A percentile compares a stretch with the other conserved stretches of the same genome.
Evolutionary conservation across 352 stramenopile species (phyloP).

Genomic region (Pythium aquatile): DNA sequence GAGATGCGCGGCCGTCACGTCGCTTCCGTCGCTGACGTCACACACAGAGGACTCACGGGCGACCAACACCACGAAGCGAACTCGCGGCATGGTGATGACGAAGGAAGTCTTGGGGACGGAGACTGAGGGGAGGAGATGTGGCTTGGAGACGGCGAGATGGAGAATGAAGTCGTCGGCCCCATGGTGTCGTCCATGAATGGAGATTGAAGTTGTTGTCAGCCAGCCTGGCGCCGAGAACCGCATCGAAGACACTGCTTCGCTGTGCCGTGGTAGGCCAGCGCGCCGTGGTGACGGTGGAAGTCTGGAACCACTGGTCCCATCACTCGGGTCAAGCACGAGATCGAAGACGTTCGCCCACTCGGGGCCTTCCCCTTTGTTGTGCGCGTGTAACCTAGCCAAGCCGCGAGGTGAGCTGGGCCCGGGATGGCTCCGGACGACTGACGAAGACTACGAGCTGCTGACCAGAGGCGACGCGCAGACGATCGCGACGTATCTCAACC

Average conservation of each 20-base stretch:
- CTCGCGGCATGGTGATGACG: no score
- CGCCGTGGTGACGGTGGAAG: background rate
- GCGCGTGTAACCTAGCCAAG: background rate
- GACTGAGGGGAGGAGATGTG: no score
- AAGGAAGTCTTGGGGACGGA: no score
- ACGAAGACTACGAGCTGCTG: background rate
- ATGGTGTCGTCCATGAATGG: no score
- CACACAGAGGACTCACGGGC: no score
- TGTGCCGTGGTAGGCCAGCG: background rate
- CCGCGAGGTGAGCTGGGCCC: no score
- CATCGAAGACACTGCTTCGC: background rate
- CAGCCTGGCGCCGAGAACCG: background rate
- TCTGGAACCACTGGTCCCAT: background rate
- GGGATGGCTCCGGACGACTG: background rate
- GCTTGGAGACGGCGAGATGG: no score
- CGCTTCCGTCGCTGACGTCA: no score
- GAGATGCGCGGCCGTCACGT: no score
- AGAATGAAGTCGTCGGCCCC: no score
- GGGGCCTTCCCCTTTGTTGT: background rate
- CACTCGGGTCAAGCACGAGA: background rate
- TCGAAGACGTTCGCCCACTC: background rate
- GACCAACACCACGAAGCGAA: no score
- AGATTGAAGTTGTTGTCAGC: background rate
- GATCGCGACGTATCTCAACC: background rate
- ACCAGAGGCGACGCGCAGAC: background rate